phyloP scores from a whole-genome alignment of 768 basidiomycete species.

The Epithele typhae region DNA sequence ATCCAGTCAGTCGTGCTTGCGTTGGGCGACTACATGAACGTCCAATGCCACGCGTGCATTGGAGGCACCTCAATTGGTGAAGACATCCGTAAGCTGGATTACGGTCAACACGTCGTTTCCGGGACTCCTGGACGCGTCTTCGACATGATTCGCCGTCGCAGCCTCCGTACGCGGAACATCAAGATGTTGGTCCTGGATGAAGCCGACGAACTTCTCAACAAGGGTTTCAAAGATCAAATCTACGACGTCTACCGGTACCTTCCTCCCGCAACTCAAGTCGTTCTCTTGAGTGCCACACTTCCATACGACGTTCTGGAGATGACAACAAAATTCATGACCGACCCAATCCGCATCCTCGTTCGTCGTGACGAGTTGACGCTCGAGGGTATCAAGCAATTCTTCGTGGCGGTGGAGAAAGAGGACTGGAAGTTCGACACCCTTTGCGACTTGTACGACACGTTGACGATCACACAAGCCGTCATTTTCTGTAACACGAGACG shows the following conservation, averaged over 20 bases:
- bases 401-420: conserved; percentile 98
- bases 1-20: conserved; percentile 97
- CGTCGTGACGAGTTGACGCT: conserved; percentile 99
- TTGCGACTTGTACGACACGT: conserved; percentile 95
- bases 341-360: conserved; percentile 96
- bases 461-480: conserved; percentile 98
- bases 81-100: conserved; percentile 95
- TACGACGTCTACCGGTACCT: conserved; percentile 98
- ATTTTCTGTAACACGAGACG: conserved; percentile 98
- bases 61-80: conserved; percentile 97
- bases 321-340: conserved; percentile 99
- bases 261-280: conserved; percentile 95
- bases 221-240: conserved; percentile 99
- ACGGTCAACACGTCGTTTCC: conserved; percentile 95
- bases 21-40: conserved; percentile 98
- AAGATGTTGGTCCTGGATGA: conserved; percentile 96
- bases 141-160: conserved; percentile 96
- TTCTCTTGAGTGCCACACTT: conserved; percentile 91
- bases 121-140: conserved; percentile 98
- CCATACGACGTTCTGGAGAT: conserved; percentile 98
- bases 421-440: conserved; percentile 99
- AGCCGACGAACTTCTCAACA: conserved; percentile 94
- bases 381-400: conserved; percentile 95
- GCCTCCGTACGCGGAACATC: conserved; percentile 92
- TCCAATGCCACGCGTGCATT: conserved; percentile 98